Base-by-base conservation (phyloP, 805 yeast species). In the Saccharomycodes ludwigii region DNA sequence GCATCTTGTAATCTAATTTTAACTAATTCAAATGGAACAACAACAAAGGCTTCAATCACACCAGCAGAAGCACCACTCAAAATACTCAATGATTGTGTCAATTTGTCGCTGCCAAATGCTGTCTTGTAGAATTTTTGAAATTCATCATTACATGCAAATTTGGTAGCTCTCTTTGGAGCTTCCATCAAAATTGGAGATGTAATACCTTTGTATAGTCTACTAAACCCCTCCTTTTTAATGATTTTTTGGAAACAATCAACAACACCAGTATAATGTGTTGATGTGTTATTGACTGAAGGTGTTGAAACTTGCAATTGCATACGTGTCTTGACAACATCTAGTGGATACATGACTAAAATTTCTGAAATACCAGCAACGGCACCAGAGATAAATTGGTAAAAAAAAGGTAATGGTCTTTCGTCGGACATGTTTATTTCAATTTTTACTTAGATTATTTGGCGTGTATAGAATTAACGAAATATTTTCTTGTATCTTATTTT, bases 21-120 rank as follows among this genome's bases (percentile, higher is more conserved):
- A 45, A 91, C 82, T 52, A 91, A 69, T 61, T 91, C 99, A 53
- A 91, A 91, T 12, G 99, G 99, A 25, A 91, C 97, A 34, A 91
- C 97, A 27, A 91, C 95, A 53, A 86, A 84, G 3, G 95, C 73
- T 58, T 91, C 99, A 28, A 86, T 77, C 23, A 95, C 93, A 63
- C 99, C 99, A 6, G 99, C 98, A 37, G 94, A 80, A 22, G 97
- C 96, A 62, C 99, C 99, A 25, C 95, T 82, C 44, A 88, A 65
- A 34, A 91, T 64, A 3, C 96, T 84, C n/a, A n/a, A n/a, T n/a
- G n/a, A n/a, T n/a, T n/a, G n/a, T n/a, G n/a, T n/a, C n/a, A n/a
- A n/a, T 47, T 70, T 73, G 46, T 88, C 68, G 46, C 91, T 91
- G 59, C 85, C 84, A 54, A 86, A 84, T 14, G 61, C 53, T 19